Conservation (phyloP, 108 stramenopile genomes). For the Schizochytrium sp. region DNA sequence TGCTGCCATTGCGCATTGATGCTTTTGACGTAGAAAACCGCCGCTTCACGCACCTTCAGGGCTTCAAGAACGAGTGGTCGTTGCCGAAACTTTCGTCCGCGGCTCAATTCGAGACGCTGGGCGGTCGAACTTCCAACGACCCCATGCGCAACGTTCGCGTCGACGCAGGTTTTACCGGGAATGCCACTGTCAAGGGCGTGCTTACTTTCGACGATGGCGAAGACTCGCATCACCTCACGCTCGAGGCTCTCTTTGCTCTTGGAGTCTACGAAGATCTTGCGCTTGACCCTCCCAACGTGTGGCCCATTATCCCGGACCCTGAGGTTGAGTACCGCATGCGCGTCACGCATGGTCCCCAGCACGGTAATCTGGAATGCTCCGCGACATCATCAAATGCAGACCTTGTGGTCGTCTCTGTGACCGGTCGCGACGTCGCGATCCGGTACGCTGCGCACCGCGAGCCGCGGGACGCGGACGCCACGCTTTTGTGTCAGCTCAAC, state of each 20-base stretch:
- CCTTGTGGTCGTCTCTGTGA: background rate
- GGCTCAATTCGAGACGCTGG: background rate
- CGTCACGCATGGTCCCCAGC: background rate
- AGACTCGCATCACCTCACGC: background rate
- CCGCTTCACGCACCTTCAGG: background rate
- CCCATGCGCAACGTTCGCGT: background rate
- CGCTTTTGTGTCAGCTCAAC: background rate
- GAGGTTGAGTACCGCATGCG: background rate
- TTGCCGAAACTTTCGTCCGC: background rate
- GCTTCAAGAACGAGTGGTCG: background rate
- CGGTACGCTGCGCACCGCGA: background rate
- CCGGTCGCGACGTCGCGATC: background rate
- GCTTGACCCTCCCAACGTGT: background rate
- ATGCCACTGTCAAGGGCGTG: background rate
- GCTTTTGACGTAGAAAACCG: background rate
- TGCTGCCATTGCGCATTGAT: background rate
- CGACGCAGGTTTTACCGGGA: background rate
- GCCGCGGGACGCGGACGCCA: background rate
- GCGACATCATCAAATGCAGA: background rate
- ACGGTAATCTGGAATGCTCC: background rate
- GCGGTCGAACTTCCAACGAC: background rate
- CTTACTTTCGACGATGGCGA: background rate
- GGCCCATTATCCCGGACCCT: background rate
- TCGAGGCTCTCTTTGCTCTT: background rate
- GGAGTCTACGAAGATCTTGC: background rate